These are phyloP conservation scores for Alternaria alternata DNA, from an alignment of 2,329 filamentous ascomycete genomes.

Conservation along the genomic window DNA sequence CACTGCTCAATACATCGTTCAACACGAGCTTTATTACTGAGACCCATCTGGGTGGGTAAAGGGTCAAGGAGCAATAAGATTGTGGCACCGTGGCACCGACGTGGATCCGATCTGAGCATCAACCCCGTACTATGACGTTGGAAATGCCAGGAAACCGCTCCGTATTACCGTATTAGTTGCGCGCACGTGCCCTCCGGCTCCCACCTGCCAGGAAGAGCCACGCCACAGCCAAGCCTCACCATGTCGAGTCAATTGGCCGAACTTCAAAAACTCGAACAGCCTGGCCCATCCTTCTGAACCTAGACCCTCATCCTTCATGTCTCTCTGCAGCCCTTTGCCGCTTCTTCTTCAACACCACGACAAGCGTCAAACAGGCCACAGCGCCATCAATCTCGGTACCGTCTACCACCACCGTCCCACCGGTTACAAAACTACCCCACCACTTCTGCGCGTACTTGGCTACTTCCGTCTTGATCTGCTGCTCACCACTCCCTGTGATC, in stretches of 20 bases:
- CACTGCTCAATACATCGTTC: background rate
- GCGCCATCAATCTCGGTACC: constrained; percentile 23
- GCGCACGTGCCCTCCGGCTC: constrained; percentile 1
- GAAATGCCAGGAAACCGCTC: constrained; percentile 3
- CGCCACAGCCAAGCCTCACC: constrained; percentile 1
- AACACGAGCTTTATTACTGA: background rate
- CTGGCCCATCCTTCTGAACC: background rate
- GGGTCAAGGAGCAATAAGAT: constrained; percentile 12
- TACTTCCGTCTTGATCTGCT: constrained; percentile 26
- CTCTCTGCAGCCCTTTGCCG: constrained; percentile 27
- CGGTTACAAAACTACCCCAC: constrained; percentile 33
- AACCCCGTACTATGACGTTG: constrained; percentile 21
- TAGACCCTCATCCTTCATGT: background rate
- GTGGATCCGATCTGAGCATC: constrained; percentile 16
- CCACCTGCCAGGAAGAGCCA: constrained; percentile 4
- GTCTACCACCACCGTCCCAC: constrained; percentile 34
- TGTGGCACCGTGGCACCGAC: constrained; percentile 11
- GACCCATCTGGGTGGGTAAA: constrained; percentile 10
- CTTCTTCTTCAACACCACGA: constrained; percentile 41
- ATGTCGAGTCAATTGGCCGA: background rate
- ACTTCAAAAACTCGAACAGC: background rate
- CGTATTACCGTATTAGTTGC: constrained; percentile 3
- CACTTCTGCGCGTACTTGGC: constrained; percentile 37
- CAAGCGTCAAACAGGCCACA: constrained; percentile 29
- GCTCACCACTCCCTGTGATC: constrained; percentile 21